Conservation (phyloP, 116 monocot species). For the Cymodocea nodosa region DNA sequence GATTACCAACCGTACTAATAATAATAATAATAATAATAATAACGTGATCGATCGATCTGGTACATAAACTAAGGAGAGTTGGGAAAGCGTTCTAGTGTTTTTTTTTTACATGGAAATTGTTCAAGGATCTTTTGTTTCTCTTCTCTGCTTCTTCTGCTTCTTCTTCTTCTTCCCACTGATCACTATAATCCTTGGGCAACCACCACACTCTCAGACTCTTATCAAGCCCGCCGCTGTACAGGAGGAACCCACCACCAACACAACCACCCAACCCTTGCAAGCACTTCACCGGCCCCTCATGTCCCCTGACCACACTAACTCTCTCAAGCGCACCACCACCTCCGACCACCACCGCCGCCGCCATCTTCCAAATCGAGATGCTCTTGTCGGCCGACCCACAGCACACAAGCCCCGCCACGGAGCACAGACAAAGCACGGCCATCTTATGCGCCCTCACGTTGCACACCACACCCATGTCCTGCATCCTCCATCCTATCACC, state of each 20-base stretch:
- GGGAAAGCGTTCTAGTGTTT: too few species aligned
- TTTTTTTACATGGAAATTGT: too few species aligned
- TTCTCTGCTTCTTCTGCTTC: too few species aligned
- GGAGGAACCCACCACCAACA: conserved; percentile 34
- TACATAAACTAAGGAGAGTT: too few species aligned
- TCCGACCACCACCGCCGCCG: conserved; percentile 9
- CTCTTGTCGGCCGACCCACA: conserved; percentile 64
- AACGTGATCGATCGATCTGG: too few species aligned
- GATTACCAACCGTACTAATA: too few species aligned
- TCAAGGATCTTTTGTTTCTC: too few species aligned
- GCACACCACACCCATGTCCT: conserved; percentile 26
- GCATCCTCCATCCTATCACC: conserved; percentile 38
- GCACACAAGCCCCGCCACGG: conserved; percentile 29
- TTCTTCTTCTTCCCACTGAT: not conserved
- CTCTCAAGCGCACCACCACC: conserved; percentile 21
- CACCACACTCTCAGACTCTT: conserved; percentile 84
- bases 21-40: too few species aligned
- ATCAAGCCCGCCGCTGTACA: conserved; percentile 79
- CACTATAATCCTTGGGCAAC: conserved; percentile 27
- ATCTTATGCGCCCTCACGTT: conserved; percentile 49
- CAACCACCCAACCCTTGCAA: conserved; percentile 31
- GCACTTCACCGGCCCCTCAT: conserved; percentile 81
- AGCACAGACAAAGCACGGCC: conserved; percentile 60
- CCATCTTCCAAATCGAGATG: conserved; percentile 41
- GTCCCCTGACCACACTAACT: conserved; percentile 34